Evolutionary conservation across 2,329 filamentous ascomycete genomes (phyloP), one percentile per base, ranked within the genome.

Genomic region (Pyricularia grisea): DNA sequence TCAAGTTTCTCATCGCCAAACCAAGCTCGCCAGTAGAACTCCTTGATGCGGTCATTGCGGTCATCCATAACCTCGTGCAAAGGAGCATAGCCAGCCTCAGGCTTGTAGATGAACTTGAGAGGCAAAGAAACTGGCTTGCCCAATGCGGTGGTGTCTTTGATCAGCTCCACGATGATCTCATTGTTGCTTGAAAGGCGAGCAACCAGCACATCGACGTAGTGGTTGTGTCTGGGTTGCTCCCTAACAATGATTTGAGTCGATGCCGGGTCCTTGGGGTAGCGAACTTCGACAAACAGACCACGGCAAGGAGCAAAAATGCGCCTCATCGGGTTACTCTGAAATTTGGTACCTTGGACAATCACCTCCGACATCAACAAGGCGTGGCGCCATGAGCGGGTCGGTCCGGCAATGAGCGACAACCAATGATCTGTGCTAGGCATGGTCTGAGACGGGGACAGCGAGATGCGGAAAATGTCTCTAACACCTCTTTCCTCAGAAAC

Each of bases 11-110:
- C 94, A 70, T 94, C 87, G 61, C 93, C 95, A 75, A 99, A 99
- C 95, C 95, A 99, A 73, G 96, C 90, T 74, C 90, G 90, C 89
- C 97, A 99, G 85, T 99, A 99, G 79, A 99, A 99, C 80, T 97
- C 92, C 85, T 99, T 99, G 84, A 99, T 98, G 72, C 93, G 92
- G 77, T 99, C 94, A 78, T 99, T 99, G 76, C 95, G 93, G 69
- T 88, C 91, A 50, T 93, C 88, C 95, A 99, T 99, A 72, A 98
- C 91, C 80, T 99, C 95, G 71, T 91, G 91, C 73, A 99, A 97
- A 23, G 95, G 95, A n/a, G 96, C 94, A 77, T 97, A 99, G 33
- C 95, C 95, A 69, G 93, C 91, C 80, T 98, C 94, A 1, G 95
- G 95, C 77, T 94, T 92, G 81, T 99, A 99, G 5, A 87, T 92